phyloP scores from a whole-genome alignment of 1,284 basidiomycete species.

The Amylostereum areolatum region DNA sequence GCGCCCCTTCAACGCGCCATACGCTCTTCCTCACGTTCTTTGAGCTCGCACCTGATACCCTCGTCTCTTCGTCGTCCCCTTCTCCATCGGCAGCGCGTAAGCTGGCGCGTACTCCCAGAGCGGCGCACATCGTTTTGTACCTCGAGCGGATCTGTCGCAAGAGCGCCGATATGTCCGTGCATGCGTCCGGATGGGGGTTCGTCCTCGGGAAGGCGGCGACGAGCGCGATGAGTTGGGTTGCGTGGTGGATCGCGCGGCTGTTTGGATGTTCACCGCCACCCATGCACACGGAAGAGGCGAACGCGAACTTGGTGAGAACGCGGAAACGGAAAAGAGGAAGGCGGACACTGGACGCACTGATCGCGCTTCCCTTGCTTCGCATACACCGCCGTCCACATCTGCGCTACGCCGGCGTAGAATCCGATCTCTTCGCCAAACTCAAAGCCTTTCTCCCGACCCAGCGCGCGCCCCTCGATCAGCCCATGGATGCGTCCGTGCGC shows the following conservation, averaged over 20 bases:
- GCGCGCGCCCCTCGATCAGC: conserved; percentile 84
- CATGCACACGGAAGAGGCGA: conserved; percentile 1
- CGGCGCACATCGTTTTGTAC: conserved; percentile 82
- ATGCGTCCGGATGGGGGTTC: conserved; percentile 57
- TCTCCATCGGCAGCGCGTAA: conserved; percentile 32
- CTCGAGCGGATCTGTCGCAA: conserved; percentile 83
- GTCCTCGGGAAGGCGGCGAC: conserved; percentile 71
- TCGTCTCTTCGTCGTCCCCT: conserved; percentile 2
- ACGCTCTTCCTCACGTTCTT: conserved; percentile 8
- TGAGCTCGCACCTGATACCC: not conserved
- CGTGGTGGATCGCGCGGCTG: conserved; percentile 63
- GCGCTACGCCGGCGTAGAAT: conserved; percentile 84
- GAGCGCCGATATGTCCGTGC: conserved; percentile 70
- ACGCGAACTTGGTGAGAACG: conserved; percentile 4
- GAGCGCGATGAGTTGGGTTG: conserved; percentile 62
- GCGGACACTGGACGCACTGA: conserved; percentile 36
- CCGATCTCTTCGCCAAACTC: conserved; percentile 97
- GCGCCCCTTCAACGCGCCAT: conserved; percentile 8
- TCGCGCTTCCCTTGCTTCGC: conserved; percentile 33
- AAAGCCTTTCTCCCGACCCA: conserved; percentile 88
- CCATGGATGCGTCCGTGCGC: conserved; percentile 88
- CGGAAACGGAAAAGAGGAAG: conserved; percentile 1
- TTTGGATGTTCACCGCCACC: not conserved
- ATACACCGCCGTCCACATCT: conserved; percentile 57
- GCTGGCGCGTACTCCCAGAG: conserved; percentile 70